These are phyloP conservation scores for Hanseniaspora occidentalis DNA, from an alignment of 805 yeast genomes.

Conservation along the genomic window DNA sequence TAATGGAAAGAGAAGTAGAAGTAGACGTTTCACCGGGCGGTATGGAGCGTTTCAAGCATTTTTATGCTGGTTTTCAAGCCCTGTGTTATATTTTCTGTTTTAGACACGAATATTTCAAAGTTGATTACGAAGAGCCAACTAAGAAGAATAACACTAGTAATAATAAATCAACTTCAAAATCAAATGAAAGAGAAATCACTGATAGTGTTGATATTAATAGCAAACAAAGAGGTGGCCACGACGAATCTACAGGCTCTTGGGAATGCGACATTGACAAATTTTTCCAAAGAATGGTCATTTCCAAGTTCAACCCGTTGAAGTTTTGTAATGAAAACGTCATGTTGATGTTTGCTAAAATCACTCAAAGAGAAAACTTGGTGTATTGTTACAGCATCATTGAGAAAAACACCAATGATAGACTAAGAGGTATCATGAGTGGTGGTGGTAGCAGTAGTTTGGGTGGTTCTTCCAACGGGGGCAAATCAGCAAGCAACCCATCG, in stretches of 20 bases:
- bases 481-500: not conserved
- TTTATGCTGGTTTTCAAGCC: slow-evolving; percentile 86
- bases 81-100: slow-evolving; percentile 86
- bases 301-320: slow-evolving; percentile 86
- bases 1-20: slow-evolving; percentile 76
- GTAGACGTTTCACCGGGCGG: slow-evolving; percentile 45
- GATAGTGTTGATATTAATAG: no score
- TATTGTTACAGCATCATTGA: slow-evolving; percentile 91
- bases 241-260: no score
- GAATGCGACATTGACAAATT: slow-evolving; percentile 73
- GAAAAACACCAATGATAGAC: slow-evolving; percentile 51
- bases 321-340: slow-evolving; percentile 92
- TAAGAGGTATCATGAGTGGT: slow-evolving; percentile 29
- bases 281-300: slow-evolving; percentile 71
- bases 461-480: slow-evolving; percentile 10
- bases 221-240: no score
- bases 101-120: slow-evolving; percentile 50
- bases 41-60: slow-evolving; percentile 84
- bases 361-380: slow-evolving; percentile 80
- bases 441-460: slow-evolving; percentile 13
- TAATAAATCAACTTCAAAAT: no score
- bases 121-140: slow-evolving; percentile 18
- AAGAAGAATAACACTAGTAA: no score
- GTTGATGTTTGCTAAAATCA: slow-evolving; percentile 81
- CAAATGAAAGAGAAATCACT: no score